Evolutionary conservation across 1,139 yeast species (phyloP).

Genomic region (Blastobotrys illinoisensis): DNA sequence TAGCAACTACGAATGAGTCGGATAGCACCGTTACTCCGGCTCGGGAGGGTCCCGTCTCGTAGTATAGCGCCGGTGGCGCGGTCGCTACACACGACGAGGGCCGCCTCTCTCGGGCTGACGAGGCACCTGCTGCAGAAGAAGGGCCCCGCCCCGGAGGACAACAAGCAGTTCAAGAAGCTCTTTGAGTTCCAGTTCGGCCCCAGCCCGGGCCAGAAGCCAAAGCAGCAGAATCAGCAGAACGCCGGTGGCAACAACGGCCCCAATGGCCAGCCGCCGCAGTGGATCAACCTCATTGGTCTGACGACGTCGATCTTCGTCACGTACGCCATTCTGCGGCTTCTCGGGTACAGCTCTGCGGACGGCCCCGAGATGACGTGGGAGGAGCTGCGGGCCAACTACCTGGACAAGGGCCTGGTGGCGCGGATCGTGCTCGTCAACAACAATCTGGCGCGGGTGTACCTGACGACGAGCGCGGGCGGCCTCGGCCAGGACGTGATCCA

Average conservation of each 20-base stretch:
- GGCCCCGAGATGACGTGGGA: constrained; percentile 61
- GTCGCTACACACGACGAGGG: not conserved
- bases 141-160: constrained; percentile 1
- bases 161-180: constrained; percentile 9
- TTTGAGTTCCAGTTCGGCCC: constrained; percentile 10
- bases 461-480: constrained; percentile 22
- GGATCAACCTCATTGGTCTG: constrained; percentile 11
- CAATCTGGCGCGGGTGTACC: constrained; percentile 55
- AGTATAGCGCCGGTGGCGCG: not conserved
- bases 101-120: not conserved
- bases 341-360: constrained; percentile 11
- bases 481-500: constrained; percentile 25
- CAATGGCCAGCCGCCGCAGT: constrained; percentile 7
- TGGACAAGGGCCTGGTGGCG: constrained; percentile 80
- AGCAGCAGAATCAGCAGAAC: constrained; percentile 1
- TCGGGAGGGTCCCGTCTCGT: not conserved
- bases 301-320: constrained; percentile 8
- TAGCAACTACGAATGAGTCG: not conserved
- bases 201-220: not conserved
- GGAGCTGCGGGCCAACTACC: constrained; percentile 74
- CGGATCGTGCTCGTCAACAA: constrained; percentile 72
- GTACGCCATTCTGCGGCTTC: constrained; percentile 4
- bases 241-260: not conserved
- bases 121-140: not conserved
- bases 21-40: not conserved